Evolutionary conservation across 768 basidiomycete genomes (phyloP).

Genomic region (Macrolepiota dolichaula): DNA sequence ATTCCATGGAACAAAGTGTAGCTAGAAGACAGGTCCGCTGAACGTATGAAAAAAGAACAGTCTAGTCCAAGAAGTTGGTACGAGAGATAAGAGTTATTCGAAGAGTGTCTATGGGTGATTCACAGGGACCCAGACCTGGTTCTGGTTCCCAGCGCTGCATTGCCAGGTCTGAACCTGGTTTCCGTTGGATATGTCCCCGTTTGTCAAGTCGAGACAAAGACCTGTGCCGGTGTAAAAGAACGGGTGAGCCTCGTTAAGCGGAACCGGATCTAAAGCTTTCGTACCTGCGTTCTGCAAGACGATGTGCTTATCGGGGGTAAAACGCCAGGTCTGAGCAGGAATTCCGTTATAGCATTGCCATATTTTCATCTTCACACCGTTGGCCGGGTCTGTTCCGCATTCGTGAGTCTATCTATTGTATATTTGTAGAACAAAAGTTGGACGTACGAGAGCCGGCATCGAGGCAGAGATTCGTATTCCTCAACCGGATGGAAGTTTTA

Average conservation of each 20-base stretch:
- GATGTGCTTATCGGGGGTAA: background rate
- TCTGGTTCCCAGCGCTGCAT: background rate
- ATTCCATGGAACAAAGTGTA: too few species aligned
- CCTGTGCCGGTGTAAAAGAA: background rate
- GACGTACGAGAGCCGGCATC: background rate
- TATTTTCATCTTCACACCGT: background rate
- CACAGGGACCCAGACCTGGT: background rate
- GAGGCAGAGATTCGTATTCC: background rate
- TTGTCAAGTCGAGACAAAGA: background rate
- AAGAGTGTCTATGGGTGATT: background rate
- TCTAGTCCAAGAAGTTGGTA: background rate
- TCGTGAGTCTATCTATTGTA: background rate
- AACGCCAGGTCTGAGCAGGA: background rate
- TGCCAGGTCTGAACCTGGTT: background rate
- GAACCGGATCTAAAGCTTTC: background rate
- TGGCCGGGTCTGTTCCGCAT: background rate
- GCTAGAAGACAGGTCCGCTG: too few species aligned
- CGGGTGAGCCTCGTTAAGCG: background rate
- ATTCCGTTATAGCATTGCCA: background rate
- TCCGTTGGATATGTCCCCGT: background rate
- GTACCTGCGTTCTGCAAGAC: background rate
- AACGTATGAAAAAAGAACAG: background rate
- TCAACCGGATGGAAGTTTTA: background rate
- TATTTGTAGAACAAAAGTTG: background rate
- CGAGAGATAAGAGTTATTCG: background rate